Base-by-base conservation (phyloP, 148 eudicot genomes). In the Arctostaphylos glauca region DNA sequence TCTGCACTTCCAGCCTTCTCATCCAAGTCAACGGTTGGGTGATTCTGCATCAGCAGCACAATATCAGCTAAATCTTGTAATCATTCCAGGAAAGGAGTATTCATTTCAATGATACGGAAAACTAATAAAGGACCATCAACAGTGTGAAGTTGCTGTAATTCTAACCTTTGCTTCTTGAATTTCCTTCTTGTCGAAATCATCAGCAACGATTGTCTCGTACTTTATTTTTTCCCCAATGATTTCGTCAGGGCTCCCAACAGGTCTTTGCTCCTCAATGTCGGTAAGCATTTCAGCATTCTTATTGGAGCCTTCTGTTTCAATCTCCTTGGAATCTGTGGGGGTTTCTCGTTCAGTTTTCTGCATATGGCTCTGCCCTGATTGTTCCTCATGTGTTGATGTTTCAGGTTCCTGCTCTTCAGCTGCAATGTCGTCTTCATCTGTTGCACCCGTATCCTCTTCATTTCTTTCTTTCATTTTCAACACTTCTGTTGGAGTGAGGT, bases 81-180 rank as follows among this genome's bases (percentile, higher is more conserved):
- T 1, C 62, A 52, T 70, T 10, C 6, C 21, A 14, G 38, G 49
- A 76, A 47, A n/a, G 25, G 16, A 50, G n/a, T 67, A 8, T 18
- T 48, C 19, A 21, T 13, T 6, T 60, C 43, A 64, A 6, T 12
- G 19, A 49, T 25, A 9, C 9, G 16, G 41, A 66, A 56, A 80
- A 64, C 19, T 9, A 66, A 18, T 52, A 64, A 15, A 23, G 19
- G n/a, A 43, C 67, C 9, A n/a, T 55, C 9, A 14, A 54, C 41
- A 77, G 38, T 67, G 50, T 14, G 71, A 19, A 50, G 5, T 19
- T 84, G 60, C 47, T 16, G 38, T 38, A 46, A 55, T 67, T 68
- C 67, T 81, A 4, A 85, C 87, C 81, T 85, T 78, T 71, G 50
- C 74, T 76, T 54, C 85, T 43, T 73, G 85, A 76, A 54, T 78